phyloP scores from a whole-genome alignment of 331 rosid species.

The Prunus yedoensis region DNA sequence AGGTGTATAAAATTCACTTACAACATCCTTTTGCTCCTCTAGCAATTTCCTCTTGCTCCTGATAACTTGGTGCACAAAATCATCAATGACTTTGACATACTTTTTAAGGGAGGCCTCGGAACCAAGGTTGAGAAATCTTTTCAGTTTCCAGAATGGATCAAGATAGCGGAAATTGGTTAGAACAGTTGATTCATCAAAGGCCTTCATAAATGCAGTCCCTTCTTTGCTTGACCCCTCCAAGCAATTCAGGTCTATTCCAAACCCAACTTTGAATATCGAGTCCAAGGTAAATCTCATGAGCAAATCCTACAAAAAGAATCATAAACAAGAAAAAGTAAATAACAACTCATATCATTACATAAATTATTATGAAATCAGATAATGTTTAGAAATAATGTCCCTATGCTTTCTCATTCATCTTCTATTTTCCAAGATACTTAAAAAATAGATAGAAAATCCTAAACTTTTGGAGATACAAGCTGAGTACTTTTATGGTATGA shows the following conservation, averaged over 20 bases:
- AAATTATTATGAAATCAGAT: no score
- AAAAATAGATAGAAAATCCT: no score
- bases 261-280: no score
- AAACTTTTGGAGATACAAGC: no score
- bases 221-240: conserved; percentile 46
- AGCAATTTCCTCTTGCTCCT: conserved; percentile 37
- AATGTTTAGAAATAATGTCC: no score
- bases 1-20: conserved; percentile 18
- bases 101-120: conserved; percentile 56
- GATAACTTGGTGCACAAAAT: conserved; percentile 50
- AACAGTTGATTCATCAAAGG: conserved; percentile 66
- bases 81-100: conserved; percentile 44
- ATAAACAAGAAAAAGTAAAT: no score
- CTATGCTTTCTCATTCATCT: no score
- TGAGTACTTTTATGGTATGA: no score
- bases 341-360: no score
- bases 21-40: conserved; percentile 32
- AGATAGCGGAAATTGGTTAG: conserved; percentile 45
- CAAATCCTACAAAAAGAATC: no score
- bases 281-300: no score
- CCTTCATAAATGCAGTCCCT: conserved; percentile 56
- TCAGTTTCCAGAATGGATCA: conserved; percentile 66
- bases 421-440: no score
- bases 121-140: conserved; percentile 61
- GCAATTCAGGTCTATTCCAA: conserved; percentile 39